A percentile compares a stretch with the other conserved stretches of the same genome.
These are phyloP conservation scores for Aspergillus diversus DNA, from an alignment of 495 filamentous ascomycete species.

Conservation along the genomic window DNA sequence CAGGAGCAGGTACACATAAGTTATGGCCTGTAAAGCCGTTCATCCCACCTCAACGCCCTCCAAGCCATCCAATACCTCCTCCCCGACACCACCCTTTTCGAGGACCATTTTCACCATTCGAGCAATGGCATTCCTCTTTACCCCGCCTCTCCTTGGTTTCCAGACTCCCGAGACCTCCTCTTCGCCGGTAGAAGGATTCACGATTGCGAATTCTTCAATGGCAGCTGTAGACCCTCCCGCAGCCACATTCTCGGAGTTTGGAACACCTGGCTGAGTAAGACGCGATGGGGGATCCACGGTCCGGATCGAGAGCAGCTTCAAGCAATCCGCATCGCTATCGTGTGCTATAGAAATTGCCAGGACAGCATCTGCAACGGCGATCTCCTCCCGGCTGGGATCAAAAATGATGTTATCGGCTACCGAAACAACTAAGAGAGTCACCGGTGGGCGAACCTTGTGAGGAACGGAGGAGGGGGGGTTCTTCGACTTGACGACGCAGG, in stretches of 20 bases:
- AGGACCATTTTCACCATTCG: constrained; percentile 69
- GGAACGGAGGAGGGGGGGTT: constrained; percentile 11
- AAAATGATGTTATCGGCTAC: constrained; percentile 90
- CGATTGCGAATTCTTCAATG: constrained; percentile 29
- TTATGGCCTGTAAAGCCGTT: constrained; percentile 14
- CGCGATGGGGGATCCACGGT: constrained; percentile 73
- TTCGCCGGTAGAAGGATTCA: constrained; percentile 45
- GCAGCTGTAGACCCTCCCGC: constrained; percentile 51
- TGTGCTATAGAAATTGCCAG: constrained; percentile 74
- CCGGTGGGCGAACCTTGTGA: constrained; percentile 63
- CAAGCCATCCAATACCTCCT: constrained; percentile 81
- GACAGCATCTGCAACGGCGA: constrained; percentile 86
- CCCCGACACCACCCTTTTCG: constrained; percentile 73
- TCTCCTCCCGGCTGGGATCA: constrained; percentile 87
- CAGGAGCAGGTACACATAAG: not conserved
- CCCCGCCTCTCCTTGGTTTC: constrained; percentile 75
- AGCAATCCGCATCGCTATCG: constrained; percentile 30
- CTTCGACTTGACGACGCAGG: constrained; percentile 38
- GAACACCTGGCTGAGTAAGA: constrained; percentile 69
- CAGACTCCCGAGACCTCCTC: constrained; percentile 71
- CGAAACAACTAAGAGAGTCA: constrained; percentile 86
- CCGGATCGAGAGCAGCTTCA: constrained; percentile 64
- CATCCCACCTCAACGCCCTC: constrained; percentile 56
- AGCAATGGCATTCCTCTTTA: constrained; percentile 68
- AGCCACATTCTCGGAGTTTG: constrained; percentile 69